phyloP scores from a whole-genome alignment of 768 basidiomycete genomes.

The Agrocybe chaxingu region DNA sequence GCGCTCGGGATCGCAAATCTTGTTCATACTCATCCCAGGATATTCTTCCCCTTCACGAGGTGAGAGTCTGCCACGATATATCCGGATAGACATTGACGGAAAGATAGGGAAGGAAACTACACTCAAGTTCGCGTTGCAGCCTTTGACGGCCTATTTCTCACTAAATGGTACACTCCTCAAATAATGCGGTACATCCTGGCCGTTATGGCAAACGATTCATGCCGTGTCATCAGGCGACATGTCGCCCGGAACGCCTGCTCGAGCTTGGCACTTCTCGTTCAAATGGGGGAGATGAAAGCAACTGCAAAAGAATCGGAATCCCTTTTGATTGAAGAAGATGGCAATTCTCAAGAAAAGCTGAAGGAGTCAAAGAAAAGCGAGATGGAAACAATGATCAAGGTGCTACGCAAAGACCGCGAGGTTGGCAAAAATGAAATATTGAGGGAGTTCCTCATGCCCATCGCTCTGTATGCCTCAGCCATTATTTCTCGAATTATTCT shows the following conservation, averaged over 20 bases:
- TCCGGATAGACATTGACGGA: constrained; percentile 3
- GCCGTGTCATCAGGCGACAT: constrained; percentile 77
- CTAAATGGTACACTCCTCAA: constrained; percentile 81
- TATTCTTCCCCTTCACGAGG: constrained; percentile 90
- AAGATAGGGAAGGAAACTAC: constrained; percentile 86
- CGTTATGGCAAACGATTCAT: constrained; percentile 84
- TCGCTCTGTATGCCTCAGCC: constrained; percentile 57
- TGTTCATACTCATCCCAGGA: constrained; percentile 69
- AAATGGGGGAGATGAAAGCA: constrained; percentile 88
- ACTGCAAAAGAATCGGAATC: constrained; percentile 71
- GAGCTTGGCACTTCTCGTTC: constrained; percentile 79
- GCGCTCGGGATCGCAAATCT: constrained; percentile 74
- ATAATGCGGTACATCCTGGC: constrained; percentile 87
- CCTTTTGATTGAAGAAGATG: constrained; percentile 84
- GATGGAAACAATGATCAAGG: constrained; percentile 81
- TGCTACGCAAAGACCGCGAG: constrained; percentile 83
- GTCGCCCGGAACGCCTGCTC: constrained; percentile 85
- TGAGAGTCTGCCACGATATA: constrained; percentile 21
- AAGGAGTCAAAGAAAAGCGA: constrained; percentile 82
- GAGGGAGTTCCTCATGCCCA: constrained; percentile 77
- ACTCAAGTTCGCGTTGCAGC: constrained; percentile 89
- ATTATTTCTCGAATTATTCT: constrained; percentile 20
- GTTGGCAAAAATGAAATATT: constrained; percentile 77
- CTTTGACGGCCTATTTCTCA: constrained; percentile 90
- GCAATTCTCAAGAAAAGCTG: constrained; percentile 62